Evolutionary conservation across 305 asterid genomes (phyloP), one percentile per base, ranked within the genome.

Genomic region (Fraxinus albicans): DNA sequence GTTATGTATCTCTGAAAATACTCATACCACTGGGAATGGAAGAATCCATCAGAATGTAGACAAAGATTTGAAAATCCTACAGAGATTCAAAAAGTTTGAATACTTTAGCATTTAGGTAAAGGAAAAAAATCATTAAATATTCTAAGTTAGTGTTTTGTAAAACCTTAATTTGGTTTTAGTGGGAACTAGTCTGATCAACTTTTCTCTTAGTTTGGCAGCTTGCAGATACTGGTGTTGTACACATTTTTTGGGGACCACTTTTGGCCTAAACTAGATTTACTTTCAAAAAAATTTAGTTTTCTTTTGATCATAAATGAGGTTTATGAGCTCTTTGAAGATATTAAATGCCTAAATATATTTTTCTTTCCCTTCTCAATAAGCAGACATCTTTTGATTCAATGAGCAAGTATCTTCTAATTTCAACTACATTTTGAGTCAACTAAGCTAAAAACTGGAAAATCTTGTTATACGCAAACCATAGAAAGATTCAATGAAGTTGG

Each of bases 1-100:
- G 12, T 73, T 77, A 77, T 8, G 35, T 12, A 40, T 67, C 40
- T 29, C 21, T 79, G 33, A 29, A 82, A 47, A 77, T 69, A 27
- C 35, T 31, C 25, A 12, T 72, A 63, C 34, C 73, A 9, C 15
- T 21, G 73, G 31, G 73, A 27, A 36, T 15, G 36, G 40, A 73
- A 73, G 81, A 10, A 42, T 55, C 42, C 23, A 76, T 23, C 3
- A 53, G 35, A 33, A 19, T 78, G 13, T 83, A 23, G 82, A 33
- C 31, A 76, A 76, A 21, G 72, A 33, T 25, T 76, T 42, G 67
- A 34, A 27, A 60, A 21, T 60, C 73, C n/a, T 29, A 27, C 38
- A 19, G 74, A 38, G 35, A 80, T 33, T 53, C 73, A 55, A 38
- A 65, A 27, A 70, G 4, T 31, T 81, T 58, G 80, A 85, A 40